Percentiles rank a stretch among this genome's conserved stretches.
These are phyloP conservation scores for Venturia carpophila DNA, from an alignment of 2,329 filamentous ascomycete genomes.

Conservation along the genomic window DNA sequence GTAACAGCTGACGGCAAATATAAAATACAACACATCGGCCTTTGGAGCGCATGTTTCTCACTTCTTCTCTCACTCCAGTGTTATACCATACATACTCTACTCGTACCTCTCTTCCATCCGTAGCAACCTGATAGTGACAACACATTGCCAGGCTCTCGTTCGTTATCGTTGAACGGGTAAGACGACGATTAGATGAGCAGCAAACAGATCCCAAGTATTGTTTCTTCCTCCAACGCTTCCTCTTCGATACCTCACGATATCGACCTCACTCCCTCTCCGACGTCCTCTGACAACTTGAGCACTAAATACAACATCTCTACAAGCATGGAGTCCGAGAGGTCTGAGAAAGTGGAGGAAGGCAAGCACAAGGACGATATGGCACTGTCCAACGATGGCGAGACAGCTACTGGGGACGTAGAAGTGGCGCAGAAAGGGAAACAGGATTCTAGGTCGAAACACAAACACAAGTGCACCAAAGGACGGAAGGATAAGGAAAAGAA, in stretches of 20 bases:
- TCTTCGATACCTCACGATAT: constrained; percentile 8
- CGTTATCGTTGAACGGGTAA: background rate
- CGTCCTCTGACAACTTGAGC: constrained; percentile 24
- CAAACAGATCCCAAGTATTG: background rate
- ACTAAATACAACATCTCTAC: constrained; percentile 19
- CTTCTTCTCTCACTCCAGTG: background rate
- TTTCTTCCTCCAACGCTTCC: constrained; percentile 1
- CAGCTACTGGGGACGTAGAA: constrained; percentile 19
- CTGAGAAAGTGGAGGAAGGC: background rate
- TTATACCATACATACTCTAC: background rate
- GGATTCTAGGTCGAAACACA: constrained; percentile 1
- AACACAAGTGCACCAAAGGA: constrained; percentile 12
- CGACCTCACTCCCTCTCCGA: constrained; percentile 23
- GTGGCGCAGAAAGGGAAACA: background rate
- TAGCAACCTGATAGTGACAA: constrained; percentile 1
- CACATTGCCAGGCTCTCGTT: background rate
- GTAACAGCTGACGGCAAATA: background rate
- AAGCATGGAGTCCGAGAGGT: constrained; percentile 15
- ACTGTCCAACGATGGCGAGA: background rate
- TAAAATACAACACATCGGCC: background rate
- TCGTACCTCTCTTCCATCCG: background rate
- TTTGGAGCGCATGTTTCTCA: background rate
- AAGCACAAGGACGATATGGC: constrained; percentile 1
- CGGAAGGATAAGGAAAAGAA: constrained; percentile 12
- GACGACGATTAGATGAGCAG: constrained; percentile 7